phyloP scores from a whole-genome alignment of 2,329 filamentous ascomycete species.

The Beauveria asiatica region DNA sequence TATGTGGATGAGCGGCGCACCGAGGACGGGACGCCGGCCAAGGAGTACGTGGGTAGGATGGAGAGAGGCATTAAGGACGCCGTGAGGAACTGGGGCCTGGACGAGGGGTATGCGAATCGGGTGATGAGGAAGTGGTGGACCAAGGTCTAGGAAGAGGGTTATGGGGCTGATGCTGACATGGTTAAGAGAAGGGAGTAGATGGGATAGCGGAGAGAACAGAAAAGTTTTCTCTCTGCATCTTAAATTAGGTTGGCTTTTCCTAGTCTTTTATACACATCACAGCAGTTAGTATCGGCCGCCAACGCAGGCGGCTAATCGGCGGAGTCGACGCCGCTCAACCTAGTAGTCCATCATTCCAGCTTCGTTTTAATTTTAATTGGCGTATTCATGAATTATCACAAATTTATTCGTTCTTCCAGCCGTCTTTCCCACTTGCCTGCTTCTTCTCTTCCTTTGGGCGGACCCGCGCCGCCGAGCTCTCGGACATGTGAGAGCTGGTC shows the following conservation, averaged over 20 bases:
- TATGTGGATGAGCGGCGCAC: constrained; percentile 47
- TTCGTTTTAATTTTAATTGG: background rate
- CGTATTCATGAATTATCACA: too few relatives aligned
- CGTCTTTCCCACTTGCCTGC: too few relatives aligned
- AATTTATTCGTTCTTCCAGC: too few relatives aligned
- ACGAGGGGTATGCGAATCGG: constrained; percentile 42
- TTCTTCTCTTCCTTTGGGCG: background rate
- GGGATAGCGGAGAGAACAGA: too few relatives aligned
- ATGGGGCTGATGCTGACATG: too few relatives aligned
- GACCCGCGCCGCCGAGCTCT: background rate
- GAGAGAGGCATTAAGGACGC: constrained; percentile 55
- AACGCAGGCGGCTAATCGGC: constrained; percentile 41
- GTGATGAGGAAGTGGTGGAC: constrained; percentile 42
- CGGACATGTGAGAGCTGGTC: background rate
- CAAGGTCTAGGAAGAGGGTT: background rate
- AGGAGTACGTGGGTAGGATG: constrained; percentile 57
- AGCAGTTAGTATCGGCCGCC: background rate
- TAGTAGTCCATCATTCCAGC: constrained; percentile 28
- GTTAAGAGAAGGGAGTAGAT: too few relatives aligned
- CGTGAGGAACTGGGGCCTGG: constrained; percentile 41
- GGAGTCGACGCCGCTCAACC: constrained; percentile 35
- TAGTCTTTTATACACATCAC: background rate
- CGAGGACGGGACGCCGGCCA: constrained; percentile 31
- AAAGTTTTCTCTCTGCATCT: background rate
- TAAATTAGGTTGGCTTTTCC: background rate